These are phyloP conservation scores for Salix koriyanagi DNA, from an alignment of 345 rosid species.

Conservation along the genomic window DNA sequence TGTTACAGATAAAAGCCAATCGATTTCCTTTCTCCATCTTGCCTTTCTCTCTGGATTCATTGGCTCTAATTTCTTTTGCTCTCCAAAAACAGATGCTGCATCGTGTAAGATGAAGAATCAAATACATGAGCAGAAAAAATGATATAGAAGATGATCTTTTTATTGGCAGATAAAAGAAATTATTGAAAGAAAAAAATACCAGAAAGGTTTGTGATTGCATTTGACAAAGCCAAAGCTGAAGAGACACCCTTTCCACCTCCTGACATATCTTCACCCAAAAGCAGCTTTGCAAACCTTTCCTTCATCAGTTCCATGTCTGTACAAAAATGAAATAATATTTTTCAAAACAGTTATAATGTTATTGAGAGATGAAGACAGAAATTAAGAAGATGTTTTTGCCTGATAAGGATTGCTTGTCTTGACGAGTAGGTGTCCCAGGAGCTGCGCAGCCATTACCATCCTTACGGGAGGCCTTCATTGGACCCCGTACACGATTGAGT, in stretches of 20 bases:
- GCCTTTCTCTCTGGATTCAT: slow-evolving; percentile 70
- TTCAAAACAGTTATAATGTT: no score
- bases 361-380: no score
- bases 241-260: slow-evolving; percentile 79
- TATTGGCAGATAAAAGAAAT: neutral
- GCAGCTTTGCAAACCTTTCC: slow-evolving; percentile 64
- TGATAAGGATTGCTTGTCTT: slow-evolving; percentile 32
- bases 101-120: neutral
- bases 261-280: slow-evolving; percentile 76
- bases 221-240: slow-evolving; percentile 67
- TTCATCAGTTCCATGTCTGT: slow-evolving; percentile 59
- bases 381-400: no score
- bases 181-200: slow-evolving; percentile 28
- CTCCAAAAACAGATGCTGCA: slow-evolving; percentile 86
- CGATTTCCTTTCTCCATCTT: slow-evolving; percentile 84
- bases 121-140: no score
- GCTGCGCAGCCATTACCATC: neutral
- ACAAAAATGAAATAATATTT: neutral
- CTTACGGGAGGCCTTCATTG: slow-evolving; percentile 4
- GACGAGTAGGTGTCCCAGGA: slow-evolving; percentile 16
- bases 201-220: slow-evolving; percentile 68
- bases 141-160: neutral
- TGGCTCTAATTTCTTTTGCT: slow-evolving; percentile 63
- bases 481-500: slow-evolving; percentile 17
- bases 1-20: slow-evolving; percentile 77